phyloP scores from a whole-genome alignment of 495 filamentous ascomycete species.

The Penicillium coprophilum region DNA sequence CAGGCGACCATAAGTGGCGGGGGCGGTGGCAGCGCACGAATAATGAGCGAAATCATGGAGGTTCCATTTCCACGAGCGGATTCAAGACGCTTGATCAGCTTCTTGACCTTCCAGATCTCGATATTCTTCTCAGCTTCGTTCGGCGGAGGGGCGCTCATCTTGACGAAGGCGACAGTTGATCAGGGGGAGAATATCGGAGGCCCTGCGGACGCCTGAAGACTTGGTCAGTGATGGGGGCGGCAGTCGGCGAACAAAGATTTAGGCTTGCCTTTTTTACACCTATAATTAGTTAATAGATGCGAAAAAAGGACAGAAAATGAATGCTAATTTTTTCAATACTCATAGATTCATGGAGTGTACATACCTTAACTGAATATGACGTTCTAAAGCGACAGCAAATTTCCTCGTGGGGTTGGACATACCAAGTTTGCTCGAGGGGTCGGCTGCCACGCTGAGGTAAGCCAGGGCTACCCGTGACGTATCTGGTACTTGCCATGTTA shows the following conservation, averaged over 20 bases:
- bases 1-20: background rate
- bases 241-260: constrained; percentile 21
- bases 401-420: constrained; percentile 43
- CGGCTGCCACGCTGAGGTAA: constrained; percentile 30
- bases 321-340: background rate
- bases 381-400: constrained; percentile 41
- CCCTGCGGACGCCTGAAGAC: constrained; percentile 29
- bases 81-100: constrained; percentile 94
- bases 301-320: background rate
- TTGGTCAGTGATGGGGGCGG: constrained; percentile 22
- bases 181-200: constrained; percentile 28
- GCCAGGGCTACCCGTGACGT: constrained; percentile 22
- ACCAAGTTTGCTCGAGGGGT: constrained; percentile 25
- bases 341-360: constrained; percentile 2
- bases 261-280: constrained; percentile 16
- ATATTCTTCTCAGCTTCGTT: constrained; percentile 99
- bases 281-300: constrained; percentile 14
- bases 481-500: constrained; percentile 7
- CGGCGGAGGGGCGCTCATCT: constrained; percentile 83
- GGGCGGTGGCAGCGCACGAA: constrained; percentile 60
- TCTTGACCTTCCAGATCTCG: constrained; percentile 87
- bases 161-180: constrained; percentile 51
- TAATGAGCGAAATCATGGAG: constrained; percentile 98
- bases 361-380: constrained; percentile 33
- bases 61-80: constrained; percentile 93